Evolutionary conservation across 306 rosid genomes (phyloP).

Genomic region (Arachis hypogaea): DNA sequence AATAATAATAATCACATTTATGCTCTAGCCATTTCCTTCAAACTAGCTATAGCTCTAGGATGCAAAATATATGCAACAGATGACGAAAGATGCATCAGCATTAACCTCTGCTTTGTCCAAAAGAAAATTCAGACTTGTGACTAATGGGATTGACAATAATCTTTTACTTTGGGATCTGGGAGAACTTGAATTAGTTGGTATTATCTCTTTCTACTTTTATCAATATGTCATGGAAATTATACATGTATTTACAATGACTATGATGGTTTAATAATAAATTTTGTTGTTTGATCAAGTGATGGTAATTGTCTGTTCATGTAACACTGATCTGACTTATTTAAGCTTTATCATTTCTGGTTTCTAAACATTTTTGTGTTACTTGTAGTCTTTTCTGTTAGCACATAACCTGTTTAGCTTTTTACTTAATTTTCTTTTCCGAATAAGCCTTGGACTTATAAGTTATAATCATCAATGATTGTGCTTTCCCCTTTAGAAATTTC

Average conservation of each 20-base stretch:
- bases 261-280: neutral
- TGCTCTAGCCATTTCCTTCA: slow-evolving; percentile 66
- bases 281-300: neutral
- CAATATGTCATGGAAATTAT: neutral
- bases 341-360: neutral
- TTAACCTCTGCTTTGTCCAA: slow-evolving; percentile 62
- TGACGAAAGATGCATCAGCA: slow-evolving; percentile 65
- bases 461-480: neutral
- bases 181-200: slow-evolving; percentile 65
- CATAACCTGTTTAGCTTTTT: neutral
- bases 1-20: slow-evolving; percentile 59
- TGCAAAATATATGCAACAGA: slow-evolving; percentile 59
- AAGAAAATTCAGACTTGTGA: slow-evolving; percentile 67
- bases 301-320: neutral
- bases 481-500: neutral
- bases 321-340: neutral
- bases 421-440: neutral
- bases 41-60: slow-evolving; percentile 61
- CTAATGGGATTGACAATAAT: slow-evolving; percentile 68
- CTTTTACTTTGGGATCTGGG: slow-evolving; percentile 68
- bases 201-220: slow-evolving; percentile 8
- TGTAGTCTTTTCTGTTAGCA: neutral
- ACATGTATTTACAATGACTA: neutral
- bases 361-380: neutral
- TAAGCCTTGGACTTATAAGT: neutral